These are phyloP conservation scores for Scutellaria barbata DNA, from an alignment of 257 asterid species.

Conservation along the genomic window DNA sequence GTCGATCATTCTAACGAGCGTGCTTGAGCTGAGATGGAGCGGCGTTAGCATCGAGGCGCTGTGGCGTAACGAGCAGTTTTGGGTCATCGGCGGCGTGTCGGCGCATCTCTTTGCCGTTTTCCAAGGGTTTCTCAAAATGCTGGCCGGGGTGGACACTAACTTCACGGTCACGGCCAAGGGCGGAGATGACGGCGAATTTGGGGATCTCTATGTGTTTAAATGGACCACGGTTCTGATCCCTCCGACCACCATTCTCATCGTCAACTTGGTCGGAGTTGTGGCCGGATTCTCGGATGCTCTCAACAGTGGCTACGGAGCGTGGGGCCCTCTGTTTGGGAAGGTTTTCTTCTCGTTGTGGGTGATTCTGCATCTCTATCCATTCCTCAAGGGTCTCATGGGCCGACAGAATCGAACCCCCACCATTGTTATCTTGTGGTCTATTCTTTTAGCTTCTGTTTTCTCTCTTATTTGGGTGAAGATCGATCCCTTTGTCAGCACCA, in stretches of 20 bases:
- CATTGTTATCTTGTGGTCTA: conserved; percentile 87
- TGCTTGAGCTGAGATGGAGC: conserved; percentile 94
- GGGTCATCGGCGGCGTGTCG: conserved; percentile 98
- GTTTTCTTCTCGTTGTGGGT: conserved; percentile 96
- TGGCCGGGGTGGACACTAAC: conserved; percentile 91
- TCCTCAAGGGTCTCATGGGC: conserved; percentile 96
- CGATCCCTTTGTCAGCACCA: conserved; percentile 69
- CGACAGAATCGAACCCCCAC: conserved; percentile 93
- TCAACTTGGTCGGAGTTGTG: conserved; percentile 89
- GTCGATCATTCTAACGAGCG: conserved; percentile 81
- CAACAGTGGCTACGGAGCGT: conserved; percentile 85
- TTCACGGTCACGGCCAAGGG: conserved; percentile 89
- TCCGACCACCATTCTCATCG: conserved; percentile 78
- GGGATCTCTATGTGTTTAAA: conserved; percentile 79
- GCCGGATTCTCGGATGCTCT: conserved; percentile 96
- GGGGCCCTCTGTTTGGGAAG: conserved; percentile 97
- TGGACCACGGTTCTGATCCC: conserved; percentile 99
- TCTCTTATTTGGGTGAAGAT: conserved; percentile 97
- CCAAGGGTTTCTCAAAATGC: conserved; percentile 94
- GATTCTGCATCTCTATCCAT: conserved; percentile 85
- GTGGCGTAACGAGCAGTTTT: conserved; percentile 98
- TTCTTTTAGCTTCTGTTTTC: conserved; percentile 91
- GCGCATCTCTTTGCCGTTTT: conserved; percentile 98
- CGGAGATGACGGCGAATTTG: conserved; percentile 84
- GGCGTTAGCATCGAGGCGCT: conserved; percentile 91